Evolutionary conservation across 768 basidiomycete genomes (phyloP).

Genomic region (Suillus occidentalis): DNA sequence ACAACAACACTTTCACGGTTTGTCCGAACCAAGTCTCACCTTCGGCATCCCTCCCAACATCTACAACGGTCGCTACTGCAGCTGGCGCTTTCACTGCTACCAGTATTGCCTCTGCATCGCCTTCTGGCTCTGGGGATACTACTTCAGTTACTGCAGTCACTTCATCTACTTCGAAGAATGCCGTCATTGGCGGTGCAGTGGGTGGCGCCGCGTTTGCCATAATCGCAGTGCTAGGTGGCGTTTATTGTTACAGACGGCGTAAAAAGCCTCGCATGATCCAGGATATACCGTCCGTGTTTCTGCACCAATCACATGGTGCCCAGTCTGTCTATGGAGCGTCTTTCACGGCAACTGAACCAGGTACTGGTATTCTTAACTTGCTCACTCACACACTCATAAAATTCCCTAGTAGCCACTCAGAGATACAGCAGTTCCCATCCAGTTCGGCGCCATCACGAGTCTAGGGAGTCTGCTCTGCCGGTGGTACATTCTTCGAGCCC

Average conservation of each 20-base stretch:
- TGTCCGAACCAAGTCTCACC: slow-evolving; percentile 17
- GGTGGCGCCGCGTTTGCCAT: not conserved
- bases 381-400: not conserved
- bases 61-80: not conserved
- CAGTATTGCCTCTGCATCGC: not conserved
- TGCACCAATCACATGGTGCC: not conserved
- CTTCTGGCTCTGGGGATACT: not conserved
- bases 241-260: not conserved
- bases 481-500: not conserved
- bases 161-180: not conserved
- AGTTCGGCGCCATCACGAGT: not conserved
- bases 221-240: not conserved
- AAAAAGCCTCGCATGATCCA: not conserved
- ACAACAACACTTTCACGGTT: slow-evolving; percentile 29
- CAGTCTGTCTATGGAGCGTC: not conserved
- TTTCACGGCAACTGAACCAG: not conserved
- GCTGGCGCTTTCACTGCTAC: not conserved
- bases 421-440: not conserved
- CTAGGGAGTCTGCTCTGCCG: not conserved
- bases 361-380: not conserved
- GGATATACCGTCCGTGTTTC: not conserved
- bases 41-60: slow-evolving; percentile 6
- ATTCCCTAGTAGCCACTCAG: not conserved
- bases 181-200: not conserved
- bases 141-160: not conserved